Evolutionary conservation across 2,329 filamentous ascomycete species (phyloP), one percentile per base, ranked within the genome.

Genomic region (Triangularia verruculosa): DNA sequence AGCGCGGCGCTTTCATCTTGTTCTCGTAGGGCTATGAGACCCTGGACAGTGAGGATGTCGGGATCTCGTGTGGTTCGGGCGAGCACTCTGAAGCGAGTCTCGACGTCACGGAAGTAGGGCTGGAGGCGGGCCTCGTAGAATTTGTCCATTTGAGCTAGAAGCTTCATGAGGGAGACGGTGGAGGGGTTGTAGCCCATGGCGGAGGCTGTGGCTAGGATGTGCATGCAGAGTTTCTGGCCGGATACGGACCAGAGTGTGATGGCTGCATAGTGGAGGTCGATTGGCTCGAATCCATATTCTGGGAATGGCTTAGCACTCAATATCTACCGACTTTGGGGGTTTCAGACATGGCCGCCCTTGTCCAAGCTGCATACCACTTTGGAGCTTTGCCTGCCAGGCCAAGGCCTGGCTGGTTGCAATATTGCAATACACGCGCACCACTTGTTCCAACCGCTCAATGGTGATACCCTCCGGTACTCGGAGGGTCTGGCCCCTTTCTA

Each of bases 41-140:
- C 78, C 7, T 73, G 68, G n/a, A 78, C 66, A 0, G 78, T 78
- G 11, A 77, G 74, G 1, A 73, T 73, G 62, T 80, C 72, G 13
- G 77, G 73, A 52, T 72, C 67, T 6, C 59, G 61, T 15, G 60
- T 62, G 43, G 51, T 59, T 12, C 30, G 27, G 17, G 72, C 55
- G 24, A 73, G 64, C 12, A 62, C 63, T 56, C 69, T 61, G 65
- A 75, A 73, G 28, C 62, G 68, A n/a, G 30, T 28, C 22, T 68
- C 32, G 59, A 69, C 67, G 22, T 61, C 56, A 15, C 54, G 61
- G 66, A 74, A 72, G 9, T 68, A 34, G 47, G 67, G 65, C 11
- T 24, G 1, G 66, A 60, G 11, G 52, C 51, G 17, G 61, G 39
- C 20, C 28, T 56, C 27, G 30, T 12, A 12, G n/a, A 20, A 64